These are phyloP conservation scores for Aspergillus sp. DNA, from an alignment of 2,329 filamentous ascomycete genomes.

Conservation along the genomic window DNA sequence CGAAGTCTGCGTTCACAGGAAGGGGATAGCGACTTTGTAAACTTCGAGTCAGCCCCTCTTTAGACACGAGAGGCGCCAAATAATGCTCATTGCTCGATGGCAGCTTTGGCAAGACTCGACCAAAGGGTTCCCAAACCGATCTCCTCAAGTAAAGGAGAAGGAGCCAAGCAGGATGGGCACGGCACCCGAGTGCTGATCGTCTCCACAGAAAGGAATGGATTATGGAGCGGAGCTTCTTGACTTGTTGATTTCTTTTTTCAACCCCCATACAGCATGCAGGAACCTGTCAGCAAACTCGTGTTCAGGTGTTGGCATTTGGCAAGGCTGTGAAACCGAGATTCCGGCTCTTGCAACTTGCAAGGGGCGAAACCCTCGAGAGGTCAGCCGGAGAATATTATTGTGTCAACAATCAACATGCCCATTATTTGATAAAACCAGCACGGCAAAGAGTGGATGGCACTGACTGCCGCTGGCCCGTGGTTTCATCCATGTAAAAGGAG, in stretches of 20 bases:
- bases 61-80: background rate
- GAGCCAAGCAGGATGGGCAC: constrained; percentile 18
- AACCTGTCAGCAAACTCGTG: constrained; percentile 20
- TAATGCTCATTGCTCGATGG: background rate
- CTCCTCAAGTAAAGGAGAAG: constrained; percentile 16
- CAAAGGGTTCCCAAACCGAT: constrained; percentile 6
- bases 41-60: background rate
- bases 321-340: constrained; percentile 6
- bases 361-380: background rate
- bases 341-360: background rate
- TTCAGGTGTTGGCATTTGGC: constrained; percentile 1
- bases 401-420: background rate
- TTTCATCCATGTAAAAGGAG: constrained; percentile 12
- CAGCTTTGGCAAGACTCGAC: background rate
- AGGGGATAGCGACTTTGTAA: constrained; percentile 6
- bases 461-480: background rate
- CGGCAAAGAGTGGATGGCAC: background rate
- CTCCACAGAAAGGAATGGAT: constrained; percentile 22
- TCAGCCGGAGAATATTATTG: constrained; percentile 7
- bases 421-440: background rate
- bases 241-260: constrained; percentile 9
- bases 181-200: constrained; percentile 26
- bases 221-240: constrained; percentile 17
- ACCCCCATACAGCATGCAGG: constrained; percentile 13
- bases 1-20: constrained; percentile 2